phyloP scores from a whole-genome alignment of 306 rosid genomes.

The Gleditsia sinensis region DNA sequence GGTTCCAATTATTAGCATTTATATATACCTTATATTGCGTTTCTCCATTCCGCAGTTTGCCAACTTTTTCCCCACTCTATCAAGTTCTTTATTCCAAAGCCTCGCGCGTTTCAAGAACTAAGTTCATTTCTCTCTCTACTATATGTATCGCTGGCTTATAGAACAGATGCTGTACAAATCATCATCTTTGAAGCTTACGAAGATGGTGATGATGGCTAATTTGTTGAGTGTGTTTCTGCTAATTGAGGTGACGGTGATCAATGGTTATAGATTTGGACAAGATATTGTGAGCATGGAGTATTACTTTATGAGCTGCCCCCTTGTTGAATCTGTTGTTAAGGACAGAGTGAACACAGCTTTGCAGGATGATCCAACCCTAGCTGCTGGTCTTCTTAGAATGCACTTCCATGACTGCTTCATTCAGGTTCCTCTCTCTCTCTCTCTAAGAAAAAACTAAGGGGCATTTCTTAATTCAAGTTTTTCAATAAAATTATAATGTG shows the following conservation, averaged over 20 bases:
- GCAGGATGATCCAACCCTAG: constrained; percentile 62
- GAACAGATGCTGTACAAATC: constrained; percentile 24
- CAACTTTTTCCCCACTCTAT: constrained; percentile 39
- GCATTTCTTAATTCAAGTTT: too few species aligned
- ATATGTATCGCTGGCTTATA: background rate
- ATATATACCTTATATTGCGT: background rate
- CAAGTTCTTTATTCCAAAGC: constrained; percentile 19
- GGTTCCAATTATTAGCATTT: constrained; percentile 39
- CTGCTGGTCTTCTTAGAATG: constrained; percentile 78
- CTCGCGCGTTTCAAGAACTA: constrained; percentile 11
- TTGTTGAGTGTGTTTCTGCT: constrained; percentile 35
- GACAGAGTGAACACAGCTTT: constrained; percentile 60
- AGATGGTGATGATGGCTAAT: constrained; percentile 39
- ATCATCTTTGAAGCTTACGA: constrained; percentile 24
- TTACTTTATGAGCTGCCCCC: constrained; percentile 66
- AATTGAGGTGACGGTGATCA: constrained; percentile 37
- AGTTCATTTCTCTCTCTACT: constrained; percentile 14
- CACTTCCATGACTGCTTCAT: constrained; percentile 89
- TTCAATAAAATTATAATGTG: too few species aligned
- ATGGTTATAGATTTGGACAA: constrained; percentile 35
- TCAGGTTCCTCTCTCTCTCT: constrained; percentile 45
- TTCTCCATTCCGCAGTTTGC: constrained; percentile 22
- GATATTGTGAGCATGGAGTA: constrained; percentile 61
- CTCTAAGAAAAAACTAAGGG: too few species aligned
- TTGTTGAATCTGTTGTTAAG: constrained; percentile 63